Evolutionary conservation across 129 eudicot species (phyloP), one percentile per base, ranked within the genome.

Genomic region (Arctium minus): DNA sequence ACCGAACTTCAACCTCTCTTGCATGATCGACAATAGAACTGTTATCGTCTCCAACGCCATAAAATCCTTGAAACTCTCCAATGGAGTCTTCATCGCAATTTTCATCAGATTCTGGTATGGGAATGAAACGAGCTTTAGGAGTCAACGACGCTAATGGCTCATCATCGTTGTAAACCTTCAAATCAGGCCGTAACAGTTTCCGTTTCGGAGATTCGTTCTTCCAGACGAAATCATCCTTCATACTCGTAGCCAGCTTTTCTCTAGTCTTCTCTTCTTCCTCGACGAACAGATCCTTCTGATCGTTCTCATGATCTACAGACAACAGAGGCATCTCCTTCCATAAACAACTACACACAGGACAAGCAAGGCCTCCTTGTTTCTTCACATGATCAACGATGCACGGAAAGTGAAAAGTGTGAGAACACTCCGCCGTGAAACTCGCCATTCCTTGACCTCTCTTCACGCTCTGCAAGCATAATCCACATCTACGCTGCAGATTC

Each of bases 361-460:
- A 85, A 1, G 88, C 81, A 36, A 85, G 77, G 81, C 82, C 75
- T 46, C 88, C 82, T 75, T 75, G 88, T 11, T 75, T 85, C 53
- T 76, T 85, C 39, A 85, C 85, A 17, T 85, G 81, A 80, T 80
- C 82, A 15, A 85, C 69, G 60, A 85, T 80, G 33, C 88, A 85
- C 22, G 98, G 94, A 27, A 93, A 92, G 79, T 96, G 99, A 78
- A 96, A 96, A 33, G 83, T 67, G 82, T 96, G 95, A 11, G 87
- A 90, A 74, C 99, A 96, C 80, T 93, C 99, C n/a, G 98, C 95
- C 81, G 97, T 96, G 83, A 91, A 93, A 22, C 87, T 90, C 8
- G 99, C 98, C 81, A 85, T 87, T 15, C 98, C 99, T 73, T 90
- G 95, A 5, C 99, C 99, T 22, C 87, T 81, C 82, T 91, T 96